Evolutionary conservation across 2,329 filamentous ascomycete genomes (phyloP).

Genomic region (Aspergillus hortae): DNA sequence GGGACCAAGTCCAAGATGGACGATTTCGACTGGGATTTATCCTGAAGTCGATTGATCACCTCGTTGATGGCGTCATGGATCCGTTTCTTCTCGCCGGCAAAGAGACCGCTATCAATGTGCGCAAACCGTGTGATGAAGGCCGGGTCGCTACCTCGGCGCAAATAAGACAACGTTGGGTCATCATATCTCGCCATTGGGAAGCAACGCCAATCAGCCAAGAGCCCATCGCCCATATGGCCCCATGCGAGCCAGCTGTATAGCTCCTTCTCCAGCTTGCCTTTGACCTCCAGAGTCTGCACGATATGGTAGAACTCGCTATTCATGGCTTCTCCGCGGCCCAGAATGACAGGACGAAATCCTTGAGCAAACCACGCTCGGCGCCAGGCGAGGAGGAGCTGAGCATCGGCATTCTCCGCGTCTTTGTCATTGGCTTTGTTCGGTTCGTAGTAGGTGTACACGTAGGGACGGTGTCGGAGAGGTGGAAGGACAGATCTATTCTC

Average conservation of each 20-base stretch:
- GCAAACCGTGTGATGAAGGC: conserved; percentile 68
- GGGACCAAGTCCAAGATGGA: conserved; percentile 59
- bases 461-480: conserved; percentile 64
- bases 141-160: conserved; percentile 73
- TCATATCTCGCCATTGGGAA: conserved; percentile 78
- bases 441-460: conserved; percentile 92
- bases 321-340: conserved; percentile 76
- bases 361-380: conserved; percentile 92
- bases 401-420: conserved; percentile 67
- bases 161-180: conserved; percentile 66
- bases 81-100: conserved; percentile 64
- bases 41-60: conserved; percentile 55
- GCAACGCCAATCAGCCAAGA: conserved; percentile 74
- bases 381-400: conserved; percentile 79
- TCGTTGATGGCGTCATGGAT: conserved; percentile 62
- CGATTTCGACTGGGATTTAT: conserved; percentile 49
- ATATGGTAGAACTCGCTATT: conserved; percentile 74
- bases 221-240: conserved; percentile 82
- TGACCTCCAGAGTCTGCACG: conserved; percentile 58
- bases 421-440: conserved; percentile 60
- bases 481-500: conserved; percentile 81
- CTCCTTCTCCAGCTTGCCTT: conserved; percentile 62
- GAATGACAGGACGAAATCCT: conserved; percentile 80
- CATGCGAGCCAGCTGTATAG: conserved; percentile 86
- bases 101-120: conserved; percentile 66